Evolutionary conservation across 495 filamentous ascomycete species (phyloP), one percentile per base, ranked within the genome.

Genomic region (Xylaria sp.): DNA sequence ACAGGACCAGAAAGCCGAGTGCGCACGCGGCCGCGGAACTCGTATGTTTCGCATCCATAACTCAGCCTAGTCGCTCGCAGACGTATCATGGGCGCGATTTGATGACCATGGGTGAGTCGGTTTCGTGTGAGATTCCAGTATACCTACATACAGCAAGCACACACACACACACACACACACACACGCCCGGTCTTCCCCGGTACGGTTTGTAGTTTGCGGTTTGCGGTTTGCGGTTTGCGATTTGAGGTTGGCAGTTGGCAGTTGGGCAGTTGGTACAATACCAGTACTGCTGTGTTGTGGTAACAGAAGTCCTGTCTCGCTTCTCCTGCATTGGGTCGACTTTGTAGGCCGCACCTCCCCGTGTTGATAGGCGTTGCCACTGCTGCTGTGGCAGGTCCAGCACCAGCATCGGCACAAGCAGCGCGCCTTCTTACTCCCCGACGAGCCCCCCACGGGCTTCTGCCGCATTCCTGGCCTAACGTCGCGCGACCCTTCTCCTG

Each of bases 81-180:
- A 69, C 61, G 53, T 74, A 75, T 75, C 75, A 79, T 79, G 77
- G 77, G 73, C 77, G 72, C 71, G 68, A 66, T 69, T 61, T 52
- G 75, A 71, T 72, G 68, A 75, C 69, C 67, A 79, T 79, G 77
- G 77, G 77, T 79, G 67, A 77, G 77, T 79, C n/a, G 50, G 33
- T 29, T 71, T 63, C 33, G 64, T 59, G 31, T 61, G 55, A 53
- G 44, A 21, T 59, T 17, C 19, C 5, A 14, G 19, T 46, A 46
- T 15, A 14, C 19, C n/a, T n/a, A n/a, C n/a, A n/a, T n/a, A n/a
- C n/a, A n/a, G n/a, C n/a, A n/a, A n/a, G n/a, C n/a, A n/a, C n/a
- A n/a, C n/a, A n/a, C n/a, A n/a, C n/a, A n/a, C n/a, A n/a, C n/a
- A n/a, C n/a, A n/a, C n/a, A n/a, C n/a, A n/a, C n/a, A n/a, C n/a